These are phyloP conservation scores for Penicillium diatomitis DNA, from an alignment of 495 filamentous ascomycete species.

Conservation along the genomic window DNA sequence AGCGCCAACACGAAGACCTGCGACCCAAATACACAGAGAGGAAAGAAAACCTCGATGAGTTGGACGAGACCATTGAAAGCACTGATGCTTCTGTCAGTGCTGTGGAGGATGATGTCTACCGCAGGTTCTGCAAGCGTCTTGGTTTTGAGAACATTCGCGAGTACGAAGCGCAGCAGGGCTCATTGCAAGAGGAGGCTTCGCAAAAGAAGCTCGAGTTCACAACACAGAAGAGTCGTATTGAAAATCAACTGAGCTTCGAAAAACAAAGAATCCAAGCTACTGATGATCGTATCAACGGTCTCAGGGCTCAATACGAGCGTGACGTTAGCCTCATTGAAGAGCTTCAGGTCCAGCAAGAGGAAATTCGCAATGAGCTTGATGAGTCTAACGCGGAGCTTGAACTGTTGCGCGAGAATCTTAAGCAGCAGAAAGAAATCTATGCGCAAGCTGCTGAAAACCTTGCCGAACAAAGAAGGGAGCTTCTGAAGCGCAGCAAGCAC, in stretches of 20 bases:
- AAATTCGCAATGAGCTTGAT: conserved; percentile 63
- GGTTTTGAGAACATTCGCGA: conserved; percentile 83
- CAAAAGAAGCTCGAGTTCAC: conserved; percentile 81
- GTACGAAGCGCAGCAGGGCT: conserved; percentile 89
- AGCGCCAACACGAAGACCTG: conserved; percentile 60
- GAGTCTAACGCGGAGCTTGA: conserved; percentile 68
- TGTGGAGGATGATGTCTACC: conserved; percentile 85
- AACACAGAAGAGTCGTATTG: conserved; percentile 69
- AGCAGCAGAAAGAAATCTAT: conserved; percentile 55
- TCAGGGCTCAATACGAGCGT: conserved; percentile 57
- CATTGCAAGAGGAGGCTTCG: conserved; percentile 75
- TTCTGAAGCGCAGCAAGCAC: conserved; percentile 73
- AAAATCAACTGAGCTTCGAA: conserved; percentile 74
- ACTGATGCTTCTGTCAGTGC: conserved; percentile 69
- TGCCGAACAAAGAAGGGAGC: conserved; percentile 68
- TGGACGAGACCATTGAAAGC: conserved; percentile 54
- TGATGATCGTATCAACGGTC: conserved; percentile 54
- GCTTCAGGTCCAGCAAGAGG: conserved; percentile 63
- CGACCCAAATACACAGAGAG: conserved; percentile 72
- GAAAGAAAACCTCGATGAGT: conserved; percentile 53
- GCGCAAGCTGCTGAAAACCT: conserved; percentile 65
- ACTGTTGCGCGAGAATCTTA: conserved; percentile 60
- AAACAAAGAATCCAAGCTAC: conserved; percentile 57
- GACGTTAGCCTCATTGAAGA: conserved; percentile 56
- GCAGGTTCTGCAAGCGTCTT: conserved; percentile 74